Evolutionary conservation across 257 asterid genomes (phyloP).

Genomic region (Solanum tarijense): DNA sequence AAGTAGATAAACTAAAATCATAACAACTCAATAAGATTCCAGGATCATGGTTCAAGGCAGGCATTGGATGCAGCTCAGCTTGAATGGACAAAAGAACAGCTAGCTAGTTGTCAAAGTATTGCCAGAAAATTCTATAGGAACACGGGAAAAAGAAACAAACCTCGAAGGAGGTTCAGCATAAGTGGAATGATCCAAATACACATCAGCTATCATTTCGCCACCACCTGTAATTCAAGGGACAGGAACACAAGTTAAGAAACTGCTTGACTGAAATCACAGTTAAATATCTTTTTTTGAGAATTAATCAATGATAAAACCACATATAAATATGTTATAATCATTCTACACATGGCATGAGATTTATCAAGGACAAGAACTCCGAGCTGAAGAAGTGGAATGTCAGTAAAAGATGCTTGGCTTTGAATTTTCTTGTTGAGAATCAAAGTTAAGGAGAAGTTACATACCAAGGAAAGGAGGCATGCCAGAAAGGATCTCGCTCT

Average conservation of each 20-base stretch:
- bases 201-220: constrained; percentile 98
- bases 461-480: constrained; percentile 97
- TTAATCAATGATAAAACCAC: not conserved
- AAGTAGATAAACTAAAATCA: not conserved
- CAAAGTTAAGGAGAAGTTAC: constrained; percentile 3
- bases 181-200: constrained; percentile 79
- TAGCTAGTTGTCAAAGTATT: not conserved
- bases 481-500: constrained; percentile 54
- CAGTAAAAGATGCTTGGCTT: not conserved
- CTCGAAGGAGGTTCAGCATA: constrained; percentile 95
- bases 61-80: not conserved
- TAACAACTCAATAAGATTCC: not conserved
- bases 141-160: constrained; percentile 28
- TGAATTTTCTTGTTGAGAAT: not conserved
- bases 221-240: constrained; percentile 50
- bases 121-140: not conserved
- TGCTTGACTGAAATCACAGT: not conserved
- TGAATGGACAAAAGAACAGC: not conserved
- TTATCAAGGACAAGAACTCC: not conserved
- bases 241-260: constrained; percentile 2
- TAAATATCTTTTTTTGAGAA: not conserved
- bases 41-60: not conserved
- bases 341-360: not conserved
- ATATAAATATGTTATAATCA: not conserved
- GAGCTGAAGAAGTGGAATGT: not conserved